phyloP scores from a whole-genome alignment of 306 rosid genomes.

The Quercus cerris region DNA sequence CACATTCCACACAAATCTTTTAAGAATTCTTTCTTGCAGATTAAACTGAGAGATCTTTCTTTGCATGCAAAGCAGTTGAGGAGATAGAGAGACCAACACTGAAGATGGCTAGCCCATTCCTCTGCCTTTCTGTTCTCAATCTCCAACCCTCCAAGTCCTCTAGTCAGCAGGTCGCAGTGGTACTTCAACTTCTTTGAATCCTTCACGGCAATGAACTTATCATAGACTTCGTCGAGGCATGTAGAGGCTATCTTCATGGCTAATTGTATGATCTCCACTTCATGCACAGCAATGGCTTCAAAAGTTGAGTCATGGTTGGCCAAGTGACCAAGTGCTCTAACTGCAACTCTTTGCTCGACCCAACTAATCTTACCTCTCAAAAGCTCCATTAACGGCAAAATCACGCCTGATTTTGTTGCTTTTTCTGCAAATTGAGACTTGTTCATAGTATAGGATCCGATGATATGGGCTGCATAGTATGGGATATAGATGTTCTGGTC shows the following conservation, averaged over 20 bases:
- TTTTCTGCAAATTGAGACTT: conserved; percentile 39
- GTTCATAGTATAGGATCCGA: conserved; percentile 68
- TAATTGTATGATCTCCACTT: conserved; percentile 36
- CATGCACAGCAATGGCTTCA: conserved; percentile 38
- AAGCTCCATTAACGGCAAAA: conserved; percentile 49
- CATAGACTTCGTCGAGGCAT: conserved; percentile 41
- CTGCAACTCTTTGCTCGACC: conserved; percentile 75
- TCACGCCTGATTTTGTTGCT: conserved; percentile 47
- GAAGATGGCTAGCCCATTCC: conserved; percentile 69
- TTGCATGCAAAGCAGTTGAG: conserved; percentile 51
- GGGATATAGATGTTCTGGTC: conserved; percentile 61
- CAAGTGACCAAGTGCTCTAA: conserved; percentile 62
- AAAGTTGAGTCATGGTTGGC: conserved; percentile 50
- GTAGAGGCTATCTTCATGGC: conserved; percentile 41
- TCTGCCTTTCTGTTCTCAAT: conserved; percentile 60
- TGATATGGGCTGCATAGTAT: conserved; percentile 70
- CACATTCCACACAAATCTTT: conserved; percentile 43
- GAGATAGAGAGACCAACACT: conserved; percentile 63
- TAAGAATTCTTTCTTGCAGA: conserved; percentile 46
- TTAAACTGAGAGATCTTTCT: conserved; percentile 43
- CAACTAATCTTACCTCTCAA: conserved; percentile 60
- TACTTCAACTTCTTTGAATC: conserved; percentile 43
- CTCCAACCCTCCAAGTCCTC: conserved; percentile 57
- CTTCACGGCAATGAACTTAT: conserved; percentile 35
- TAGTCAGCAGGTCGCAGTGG: conserved; percentile 56